These are phyloP conservation scores for Colletotrichum spaethianum DNA, from an alignment of 2,329 filamentous ascomycete species.

Conservation along the genomic window DNA sequence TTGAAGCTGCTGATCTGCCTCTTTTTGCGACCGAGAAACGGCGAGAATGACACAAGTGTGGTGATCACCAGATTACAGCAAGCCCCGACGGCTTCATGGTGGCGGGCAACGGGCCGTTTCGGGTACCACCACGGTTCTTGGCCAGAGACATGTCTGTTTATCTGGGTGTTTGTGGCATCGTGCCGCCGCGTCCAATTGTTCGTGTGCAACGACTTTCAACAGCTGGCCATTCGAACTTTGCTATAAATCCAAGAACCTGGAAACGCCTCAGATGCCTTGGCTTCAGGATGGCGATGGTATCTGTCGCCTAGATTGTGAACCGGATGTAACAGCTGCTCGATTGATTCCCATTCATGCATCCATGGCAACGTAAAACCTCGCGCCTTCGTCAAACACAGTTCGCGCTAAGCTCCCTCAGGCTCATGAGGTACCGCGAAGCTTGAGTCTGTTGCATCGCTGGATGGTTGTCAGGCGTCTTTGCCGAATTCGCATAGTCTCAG, in stretches of 20 bases:
- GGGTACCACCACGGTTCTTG: too few species aligned
- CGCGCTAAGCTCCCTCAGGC: neutral
- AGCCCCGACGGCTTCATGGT: conserved; percentile 1
- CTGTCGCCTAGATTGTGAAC: neutral
- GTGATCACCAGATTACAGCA: neutral
- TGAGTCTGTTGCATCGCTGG: neutral
- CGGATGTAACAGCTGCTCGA: neutral
- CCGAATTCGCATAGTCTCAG: neutral
- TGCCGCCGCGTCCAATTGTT: neutral
- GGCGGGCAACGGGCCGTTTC: neutral
- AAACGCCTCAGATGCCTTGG: neutral
- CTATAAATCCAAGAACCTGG: neutral
- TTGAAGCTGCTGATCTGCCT: conserved; percentile 24
- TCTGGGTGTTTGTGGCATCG: neutral
- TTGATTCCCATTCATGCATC: neutral
- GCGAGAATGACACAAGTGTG: too few species aligned
- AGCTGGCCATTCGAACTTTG: neutral
- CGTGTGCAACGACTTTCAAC: neutral
- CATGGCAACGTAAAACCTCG: neutral
- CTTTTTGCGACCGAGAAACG: conserved; percentile 5
- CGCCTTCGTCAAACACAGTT: neutral
- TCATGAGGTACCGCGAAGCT: neutral
- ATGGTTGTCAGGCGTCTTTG: neutral
- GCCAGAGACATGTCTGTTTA: neutral
- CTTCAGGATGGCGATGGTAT: neutral